Percentiles rank a stretch among this genome's conserved stretches.
These are phyloP conservation scores for Mikania micrantha DNA, from an alignment of 129 eudicot genomes.

Conservation along the genomic window DNA sequence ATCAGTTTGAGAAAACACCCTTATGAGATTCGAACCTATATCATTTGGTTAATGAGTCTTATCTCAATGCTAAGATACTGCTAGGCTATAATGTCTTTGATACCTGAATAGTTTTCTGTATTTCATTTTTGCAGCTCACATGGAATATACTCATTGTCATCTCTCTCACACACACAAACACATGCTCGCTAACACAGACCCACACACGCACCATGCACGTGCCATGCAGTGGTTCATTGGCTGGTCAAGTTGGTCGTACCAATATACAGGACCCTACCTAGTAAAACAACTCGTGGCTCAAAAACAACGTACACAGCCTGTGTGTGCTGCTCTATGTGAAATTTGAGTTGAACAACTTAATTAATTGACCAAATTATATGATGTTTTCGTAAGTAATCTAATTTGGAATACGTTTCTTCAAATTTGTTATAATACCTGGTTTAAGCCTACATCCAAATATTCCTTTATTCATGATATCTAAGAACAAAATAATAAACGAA, in stretches of 20 bases:
- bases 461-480: background rate
- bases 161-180: no score
- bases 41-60: no score
- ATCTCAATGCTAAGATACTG: no score
- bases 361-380: constrained; percentile 1
- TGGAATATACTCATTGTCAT: constrained; percentile 17
- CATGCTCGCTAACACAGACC: constrained; percentile 19
- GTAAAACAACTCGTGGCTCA: constrained; percentile 58
- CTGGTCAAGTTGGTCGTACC: constrained; percentile 24
- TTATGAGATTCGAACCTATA: no score
- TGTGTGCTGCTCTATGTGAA: constrained; percentile 46
- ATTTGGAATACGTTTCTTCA: background rate
- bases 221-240: constrained; percentile 17
- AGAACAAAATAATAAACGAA: background rate
- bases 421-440: background rate
- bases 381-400: background rate
- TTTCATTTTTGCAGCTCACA: constrained; percentile 13
- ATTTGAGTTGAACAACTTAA: constrained; percentile 6
- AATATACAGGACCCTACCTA: constrained; percentile 36
- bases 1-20: no score
- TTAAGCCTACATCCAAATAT: background rate
- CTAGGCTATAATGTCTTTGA: no score
- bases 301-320: constrained; percentile 31
- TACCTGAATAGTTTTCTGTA: constrained; percentile 25
- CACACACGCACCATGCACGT: constrained; percentile 25